Conservation (phyloP, 441 rosid species). For the Pelargonium cotyledonis region DNA sequence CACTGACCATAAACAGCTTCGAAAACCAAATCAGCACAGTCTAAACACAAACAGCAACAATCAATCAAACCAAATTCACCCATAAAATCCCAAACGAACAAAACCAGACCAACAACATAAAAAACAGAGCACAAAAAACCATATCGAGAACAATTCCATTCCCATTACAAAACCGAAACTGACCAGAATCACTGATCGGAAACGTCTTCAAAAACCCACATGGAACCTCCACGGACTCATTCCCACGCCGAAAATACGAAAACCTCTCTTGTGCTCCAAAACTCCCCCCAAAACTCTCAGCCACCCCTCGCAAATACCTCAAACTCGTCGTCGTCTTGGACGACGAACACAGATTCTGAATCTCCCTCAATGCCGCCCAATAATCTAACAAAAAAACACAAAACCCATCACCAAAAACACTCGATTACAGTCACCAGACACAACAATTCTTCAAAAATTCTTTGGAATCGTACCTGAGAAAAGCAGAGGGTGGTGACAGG, state of each 20-base stretch:
- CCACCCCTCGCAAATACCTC: conserved; percentile 46
- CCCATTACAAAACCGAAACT: conserved; percentile 11
- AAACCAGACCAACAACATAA: background rate
- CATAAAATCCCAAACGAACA: too few relatives aligned
- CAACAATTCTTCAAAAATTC: too few relatives aligned
- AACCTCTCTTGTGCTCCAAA: conserved; percentile 43
- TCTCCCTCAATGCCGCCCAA: conserved; percentile 46
- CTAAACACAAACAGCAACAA: too few relatives aligned
- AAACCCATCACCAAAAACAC: conserved; percentile 1
- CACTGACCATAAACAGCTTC: too few relatives aligned
- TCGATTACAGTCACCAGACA: background rate
- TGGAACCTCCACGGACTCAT: conserved; percentile 44
- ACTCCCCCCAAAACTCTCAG: conserved; percentile 59
- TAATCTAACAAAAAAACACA: conserved; percentile 44
- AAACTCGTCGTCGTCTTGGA: conserved; percentile 29
- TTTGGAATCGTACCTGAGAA: conserved; percentile 28
- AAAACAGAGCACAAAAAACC: background rate
- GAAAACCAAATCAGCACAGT: too few relatives aligned
- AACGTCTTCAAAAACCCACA: conserved; percentile 72
- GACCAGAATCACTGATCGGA: conserved; percentile 58
- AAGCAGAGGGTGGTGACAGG: conserved; percentile 59
- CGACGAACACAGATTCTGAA: conserved; percentile 36
- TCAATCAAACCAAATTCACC: too few relatives aligned
- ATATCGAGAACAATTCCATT: background rate
- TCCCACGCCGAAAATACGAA: conserved; percentile 46